A percentile compares a stretch with the other conserved stretches of the same genome.
phyloP scores from a whole-genome alignment of 208 protist genomes.

The Crithidia brevicula region DNA sequence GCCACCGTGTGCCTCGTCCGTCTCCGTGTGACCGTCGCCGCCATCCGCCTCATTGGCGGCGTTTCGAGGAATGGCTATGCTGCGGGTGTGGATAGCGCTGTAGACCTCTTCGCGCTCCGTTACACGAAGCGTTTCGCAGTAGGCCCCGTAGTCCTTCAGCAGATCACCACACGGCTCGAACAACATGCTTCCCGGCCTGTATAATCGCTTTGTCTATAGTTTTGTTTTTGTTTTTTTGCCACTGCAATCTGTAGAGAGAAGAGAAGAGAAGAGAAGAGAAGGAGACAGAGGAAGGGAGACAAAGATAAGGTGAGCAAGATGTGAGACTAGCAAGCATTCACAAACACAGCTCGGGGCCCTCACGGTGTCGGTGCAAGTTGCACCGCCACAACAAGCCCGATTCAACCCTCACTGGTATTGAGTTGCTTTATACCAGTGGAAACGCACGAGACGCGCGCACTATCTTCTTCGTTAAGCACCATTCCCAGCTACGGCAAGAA shows the following conservation, averaged over 20 bases:
- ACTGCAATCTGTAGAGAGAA: not conserved
- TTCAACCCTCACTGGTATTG: too few relatives aligned
- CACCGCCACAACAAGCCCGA: too few relatives aligned
- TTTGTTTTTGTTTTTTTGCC: too few relatives aligned
- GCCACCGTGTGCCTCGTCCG: not conserved
- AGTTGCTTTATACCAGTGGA: too few relatives aligned
- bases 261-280: constrained; percentile 1
- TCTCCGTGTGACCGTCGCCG: not conserved
- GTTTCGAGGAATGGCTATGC: constrained; percentile 16
- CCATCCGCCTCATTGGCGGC: not conserved
- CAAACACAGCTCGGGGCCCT: too few relatives aligned
- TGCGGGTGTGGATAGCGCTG: constrained; percentile 46
- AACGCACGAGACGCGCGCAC: too few relatives aligned
- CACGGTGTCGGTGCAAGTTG: too few relatives aligned
- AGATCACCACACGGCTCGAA: constrained; percentile 90
- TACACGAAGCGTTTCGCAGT: constrained; percentile 79
- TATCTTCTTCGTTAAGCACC: too few relatives aligned
- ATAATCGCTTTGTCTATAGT: too few relatives aligned
- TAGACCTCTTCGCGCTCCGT: constrained; percentile 89
- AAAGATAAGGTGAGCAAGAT: not conserved
- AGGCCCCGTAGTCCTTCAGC: constrained; percentile 86
- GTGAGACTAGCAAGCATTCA: too few relatives aligned
- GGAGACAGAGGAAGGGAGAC: not conserved
- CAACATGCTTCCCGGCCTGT: too few relatives aligned
- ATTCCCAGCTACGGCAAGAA: too few relatives aligned